phyloP scores from a whole-genome alignment of 192 early-diverging fungal genomes.

The Mortierella alpina region DNA sequence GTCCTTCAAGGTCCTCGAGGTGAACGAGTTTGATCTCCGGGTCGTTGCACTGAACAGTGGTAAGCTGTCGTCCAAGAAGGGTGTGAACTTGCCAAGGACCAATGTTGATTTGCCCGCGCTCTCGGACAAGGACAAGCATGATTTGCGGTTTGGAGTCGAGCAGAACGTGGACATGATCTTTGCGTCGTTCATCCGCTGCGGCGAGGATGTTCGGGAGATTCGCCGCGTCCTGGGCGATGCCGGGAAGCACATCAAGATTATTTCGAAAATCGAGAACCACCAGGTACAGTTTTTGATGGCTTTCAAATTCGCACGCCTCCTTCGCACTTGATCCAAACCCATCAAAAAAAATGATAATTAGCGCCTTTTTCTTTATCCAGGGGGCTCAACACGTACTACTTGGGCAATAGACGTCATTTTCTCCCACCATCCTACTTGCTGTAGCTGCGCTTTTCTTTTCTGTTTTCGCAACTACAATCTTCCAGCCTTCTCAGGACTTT shows the following conservation, averaged over 20 bases:
- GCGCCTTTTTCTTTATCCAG: not conserved
- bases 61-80: slow-evolving; percentile 87
- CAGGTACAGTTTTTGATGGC: too few species aligned
- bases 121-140: slow-evolving; percentile 88
- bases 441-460: not conserved
- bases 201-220: slow-evolving; percentile 90
- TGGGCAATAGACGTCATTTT: too few species aligned
- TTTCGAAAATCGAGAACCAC: slow-evolving; percentile 95
- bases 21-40: slow-evolving; percentile 59
- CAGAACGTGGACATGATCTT: slow-evolving; percentile 93
- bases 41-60: slow-evolving; percentile 82
- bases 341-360: not conserved
- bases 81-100: slow-evolving; percentile 91
- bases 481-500: not conserved
- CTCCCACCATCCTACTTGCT: too few species aligned
- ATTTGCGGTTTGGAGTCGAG: slow-evolving; percentile 89
- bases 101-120: slow-evolving; percentile 89
- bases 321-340: not conserved
- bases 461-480: not conserved
- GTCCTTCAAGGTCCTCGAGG: slow-evolving; percentile 90
- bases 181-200: slow-evolving; percentile 93
- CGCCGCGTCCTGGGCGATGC: slow-evolving; percentile 80
- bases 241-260: slow-evolving; percentile 91
- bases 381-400: too few species aligned
- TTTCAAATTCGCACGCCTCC: too few species aligned